phyloP scores from a whole-genome alignment of 2,329 filamentous ascomycete species.

The Pyricularia grisea region DNA sequence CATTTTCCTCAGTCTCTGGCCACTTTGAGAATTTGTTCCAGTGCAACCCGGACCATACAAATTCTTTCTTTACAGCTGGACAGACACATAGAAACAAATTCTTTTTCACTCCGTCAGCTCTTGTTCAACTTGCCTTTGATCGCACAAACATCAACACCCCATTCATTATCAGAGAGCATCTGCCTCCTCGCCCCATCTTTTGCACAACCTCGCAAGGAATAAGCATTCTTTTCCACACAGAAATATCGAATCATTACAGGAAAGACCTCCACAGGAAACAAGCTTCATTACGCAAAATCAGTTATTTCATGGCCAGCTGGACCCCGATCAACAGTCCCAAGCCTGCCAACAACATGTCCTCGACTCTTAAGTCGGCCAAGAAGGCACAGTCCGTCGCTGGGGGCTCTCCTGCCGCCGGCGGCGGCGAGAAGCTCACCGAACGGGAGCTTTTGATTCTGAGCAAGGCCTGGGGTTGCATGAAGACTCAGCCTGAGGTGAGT shows the following conservation, averaged over 20 bases:
- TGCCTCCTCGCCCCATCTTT: no score
- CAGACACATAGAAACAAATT: no score
- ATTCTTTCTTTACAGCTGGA: not conserved
- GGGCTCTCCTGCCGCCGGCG: not conserved
- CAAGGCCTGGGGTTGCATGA: constrained; percentile 16
- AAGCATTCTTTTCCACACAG: not conserved
- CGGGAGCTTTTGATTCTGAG: constrained; percentile 16
- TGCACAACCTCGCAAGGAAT: not conserved
- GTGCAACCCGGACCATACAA: not conserved
- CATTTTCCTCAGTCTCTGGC: not conserved
- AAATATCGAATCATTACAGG: not conserved
- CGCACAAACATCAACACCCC: not conserved
- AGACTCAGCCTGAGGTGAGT: constrained; percentile 16
- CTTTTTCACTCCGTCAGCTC: no score
- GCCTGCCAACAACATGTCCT: not conserved
- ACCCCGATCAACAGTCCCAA: not conserved
- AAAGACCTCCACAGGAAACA: not conserved
- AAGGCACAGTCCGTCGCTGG: not conserved
- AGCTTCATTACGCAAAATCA: not conserved
- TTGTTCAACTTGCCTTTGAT: not conserved
- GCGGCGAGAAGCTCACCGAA: constrained; percentile 9
- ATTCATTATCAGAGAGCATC: not conserved
- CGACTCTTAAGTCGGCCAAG: not conserved
- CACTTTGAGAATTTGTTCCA: not conserved
- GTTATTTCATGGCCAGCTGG: not conserved